Conservation (phyloP, 257 asterid genomes). For the Phtheirospermum japonicum region DNA sequence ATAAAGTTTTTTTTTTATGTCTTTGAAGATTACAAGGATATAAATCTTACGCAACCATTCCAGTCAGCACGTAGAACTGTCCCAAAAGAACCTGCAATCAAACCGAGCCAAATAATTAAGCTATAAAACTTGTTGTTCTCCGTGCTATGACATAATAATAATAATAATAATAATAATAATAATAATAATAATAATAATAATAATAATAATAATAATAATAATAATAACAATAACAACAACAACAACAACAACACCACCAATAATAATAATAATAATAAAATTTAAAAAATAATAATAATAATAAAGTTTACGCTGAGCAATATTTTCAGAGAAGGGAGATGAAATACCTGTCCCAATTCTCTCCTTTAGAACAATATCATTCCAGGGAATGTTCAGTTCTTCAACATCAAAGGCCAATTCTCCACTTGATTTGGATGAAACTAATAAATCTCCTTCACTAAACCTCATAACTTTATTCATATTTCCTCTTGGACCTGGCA, state of each 20-base stretch:
- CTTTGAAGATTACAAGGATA: slow-evolving; percentile 27
- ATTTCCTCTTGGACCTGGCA: slow-evolving; percentile 41
- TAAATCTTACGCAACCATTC: slow-evolving; percentile 75
- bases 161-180: neutral
- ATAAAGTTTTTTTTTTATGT: slow-evolving; percentile 18
- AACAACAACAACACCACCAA: too few relatives aligned
- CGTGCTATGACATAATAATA: slow-evolving; percentile 9
- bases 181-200: neutral
- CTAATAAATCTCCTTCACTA: slow-evolving; percentile 41
- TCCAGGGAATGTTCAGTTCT: slow-evolving; percentile 74
- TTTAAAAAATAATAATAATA: too few relatives aligned
- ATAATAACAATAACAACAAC: too few relatives aligned
- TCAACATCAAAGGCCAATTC: slow-evolving; percentile 52
- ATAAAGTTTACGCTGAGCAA: slow-evolving; percentile 11
- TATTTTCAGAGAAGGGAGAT: slow-evolving; percentile 24
- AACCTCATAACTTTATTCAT: slow-evolving; percentile 35
- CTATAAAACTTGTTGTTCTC: neutral
- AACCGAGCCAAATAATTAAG: slow-evolving; percentile 29
- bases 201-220: neutral
- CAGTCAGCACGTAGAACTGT: slow-evolving; percentile 91
- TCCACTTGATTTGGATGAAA: slow-evolving; percentile 44
- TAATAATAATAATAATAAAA: too few relatives aligned
- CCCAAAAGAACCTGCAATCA: slow-evolving; percentile 82
- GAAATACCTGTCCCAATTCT: slow-evolving; percentile 79
- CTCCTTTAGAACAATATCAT: slow-evolving; percentile 75